Evolutionary conservation across 495 filamentous ascomycete species (phyloP), one percentile per base, ranked within the genome.

Genomic region (Hypomontagnella monticulosa): DNA sequence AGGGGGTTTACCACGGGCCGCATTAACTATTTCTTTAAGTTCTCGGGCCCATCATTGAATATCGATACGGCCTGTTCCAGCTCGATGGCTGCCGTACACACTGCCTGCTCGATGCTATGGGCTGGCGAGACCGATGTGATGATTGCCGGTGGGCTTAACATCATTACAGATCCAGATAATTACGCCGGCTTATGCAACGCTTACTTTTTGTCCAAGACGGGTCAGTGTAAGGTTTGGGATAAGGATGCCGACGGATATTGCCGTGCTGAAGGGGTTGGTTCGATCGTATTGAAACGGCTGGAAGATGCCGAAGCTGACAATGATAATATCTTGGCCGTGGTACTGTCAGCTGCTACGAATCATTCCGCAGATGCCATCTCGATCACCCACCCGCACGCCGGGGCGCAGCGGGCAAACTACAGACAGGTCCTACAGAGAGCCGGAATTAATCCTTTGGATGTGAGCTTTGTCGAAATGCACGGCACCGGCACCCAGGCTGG

Each of bases 141-240:
- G 0, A 63, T 77, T 14, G 69, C 85, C 19, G 91, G 90, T 44
- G 91, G 90, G 54, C 81, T 86, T 11, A 93, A 90, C 16, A 52
- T 68, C 6, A 57, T 91, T 61, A 91, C 85, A 1, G 88, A 88
- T 65, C 86, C 91, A 0, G 88, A 93, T 75, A 86, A 86, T 73
- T 88, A 87, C 71, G 81, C 89, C 51, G 89, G 90, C 51, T 69
- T 75, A 1, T 61, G 61, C 50, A 38, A 57, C 3, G 73, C 66
- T 4, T 61, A 93, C 51, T 78, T 78, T 44, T 61, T 76, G 5
- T 72, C 71, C 0, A 53, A 53, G 19, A 74, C 71, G 0, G 71
- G 73, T 4, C 54, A 54, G 2, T 78, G 69, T 43, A 71, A 73
- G 37, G 57, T 65, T 3, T 75, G 55, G 11, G 67, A 72, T 18